Conservation (phyloP, 352 stramenopile genomes). For the Phytophthora kernoviae region DNA sequence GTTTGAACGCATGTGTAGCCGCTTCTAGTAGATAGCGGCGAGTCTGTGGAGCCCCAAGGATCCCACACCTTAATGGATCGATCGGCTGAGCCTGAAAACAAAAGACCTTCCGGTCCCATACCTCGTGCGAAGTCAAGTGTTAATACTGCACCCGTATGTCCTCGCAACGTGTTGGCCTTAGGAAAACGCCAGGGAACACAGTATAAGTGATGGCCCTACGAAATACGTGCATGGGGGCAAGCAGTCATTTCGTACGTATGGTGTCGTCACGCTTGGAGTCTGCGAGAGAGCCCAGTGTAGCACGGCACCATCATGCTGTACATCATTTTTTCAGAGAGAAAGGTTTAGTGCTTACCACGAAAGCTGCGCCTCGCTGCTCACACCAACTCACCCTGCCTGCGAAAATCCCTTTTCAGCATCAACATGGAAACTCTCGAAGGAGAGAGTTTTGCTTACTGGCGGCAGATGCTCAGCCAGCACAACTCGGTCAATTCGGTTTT, state of each 20-base stretch:
- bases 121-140: slow-evolving; percentile 49
- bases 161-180: slow-evolving; percentile 53
- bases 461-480: slow-evolving; percentile 19
- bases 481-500: slow-evolving; percentile 24
- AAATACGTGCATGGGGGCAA: background rate
- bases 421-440: slow-evolving; percentile 56
- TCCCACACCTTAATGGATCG: slow-evolving; percentile 80
- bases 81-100: slow-evolving; percentile 71
- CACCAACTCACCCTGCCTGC: slow-evolving; percentile 47
- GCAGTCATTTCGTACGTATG: slow-evolving; percentile 37
- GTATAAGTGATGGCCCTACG: background rate
- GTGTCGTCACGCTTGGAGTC: slow-evolving; percentile 45
- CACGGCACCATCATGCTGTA: slow-evolving; percentile 67
- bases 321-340: background rate
- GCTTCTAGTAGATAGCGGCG: slow-evolving; percentile 35
- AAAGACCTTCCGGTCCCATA: slow-evolving; percentile 53
- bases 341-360: slow-evolving; percentile 1
- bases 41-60: slow-evolving; percentile 51
- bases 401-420: slow-evolving; percentile 55
- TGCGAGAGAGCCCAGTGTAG: slow-evolving; percentile 62
- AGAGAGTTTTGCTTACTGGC: slow-evolving; percentile 37
- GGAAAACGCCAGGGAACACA: slow-evolving; percentile 1
- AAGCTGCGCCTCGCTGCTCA: background rate
- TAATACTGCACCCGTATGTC: slow-evolving; percentile 57
- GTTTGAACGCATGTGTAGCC: slow-evolving; percentile 61